phyloP scores from a whole-genome alignment of 768 basidiomycete genomes.

The Heimioporus sp. region DNA sequence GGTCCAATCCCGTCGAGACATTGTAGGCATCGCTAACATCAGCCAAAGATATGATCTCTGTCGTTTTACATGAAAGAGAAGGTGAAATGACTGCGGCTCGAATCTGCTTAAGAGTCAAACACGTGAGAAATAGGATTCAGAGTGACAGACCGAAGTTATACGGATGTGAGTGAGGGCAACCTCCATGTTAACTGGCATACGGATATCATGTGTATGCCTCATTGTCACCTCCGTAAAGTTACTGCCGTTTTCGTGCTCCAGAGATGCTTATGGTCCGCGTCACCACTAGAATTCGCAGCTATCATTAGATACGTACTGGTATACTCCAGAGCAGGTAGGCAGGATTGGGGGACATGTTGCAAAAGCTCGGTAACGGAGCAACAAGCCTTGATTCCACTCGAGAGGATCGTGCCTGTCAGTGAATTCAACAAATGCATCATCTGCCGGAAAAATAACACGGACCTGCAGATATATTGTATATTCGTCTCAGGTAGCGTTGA shows the following conservation, averaged over 20 bases:
- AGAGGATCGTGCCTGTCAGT: slow-evolving; percentile 48
- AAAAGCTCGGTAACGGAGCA: slow-evolving; percentile 62
- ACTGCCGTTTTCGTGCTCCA: slow-evolving; percentile 59
- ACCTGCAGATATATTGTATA: slow-evolving; percentile 70
- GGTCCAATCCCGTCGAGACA: slow-evolving; percentile 72
- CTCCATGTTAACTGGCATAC: slow-evolving; percentile 68
- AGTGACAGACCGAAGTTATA: slow-evolving; percentile 64
- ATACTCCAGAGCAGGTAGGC: slow-evolving; percentile 46
- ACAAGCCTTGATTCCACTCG: slow-evolving; percentile 54
- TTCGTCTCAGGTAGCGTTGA: slow-evolving; percentile 69
- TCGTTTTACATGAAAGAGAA: slow-evolving; percentile 67
- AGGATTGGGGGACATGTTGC: slow-evolving; percentile 50
- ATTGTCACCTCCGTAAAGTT: slow-evolving; percentile 63
- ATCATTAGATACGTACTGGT: slow-evolving; percentile 44
- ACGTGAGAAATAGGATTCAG: not conserved
- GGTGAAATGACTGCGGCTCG: slow-evolving; percentile 74
- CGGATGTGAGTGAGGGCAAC: slow-evolving; percentile 71
- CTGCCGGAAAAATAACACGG: slow-evolving; percentile 11
- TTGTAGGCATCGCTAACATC: slow-evolving; percentile 90
- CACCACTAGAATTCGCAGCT: slow-evolving; percentile 1
- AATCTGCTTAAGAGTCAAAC: slow-evolving; percentile 38
- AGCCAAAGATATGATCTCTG: slow-evolving; percentile 74
- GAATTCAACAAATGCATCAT: not conserved
- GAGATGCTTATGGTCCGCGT: slow-evolving; percentile 40
- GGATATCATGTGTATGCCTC: slow-evolving; percentile 61